Percentiles rank a stretch among this genome's conserved stretches.
Conservation (phyloP, 768 basidiomycete species). For the Phylloporus sp. region DNA sequence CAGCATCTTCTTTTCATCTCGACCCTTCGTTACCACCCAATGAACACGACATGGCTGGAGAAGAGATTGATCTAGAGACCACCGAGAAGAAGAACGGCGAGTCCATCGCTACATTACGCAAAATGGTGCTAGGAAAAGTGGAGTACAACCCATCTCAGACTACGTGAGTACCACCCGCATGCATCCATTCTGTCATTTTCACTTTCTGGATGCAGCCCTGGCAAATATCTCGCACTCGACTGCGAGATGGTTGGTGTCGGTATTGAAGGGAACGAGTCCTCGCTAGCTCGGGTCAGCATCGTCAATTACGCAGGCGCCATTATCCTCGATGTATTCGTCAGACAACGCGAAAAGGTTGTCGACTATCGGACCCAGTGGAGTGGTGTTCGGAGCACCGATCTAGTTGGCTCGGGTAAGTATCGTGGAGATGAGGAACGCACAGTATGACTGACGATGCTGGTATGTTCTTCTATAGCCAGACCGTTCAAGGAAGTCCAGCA, state of each 20-base stretch:
- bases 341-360: conserved; percentile 80
- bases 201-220: conserved; percentile 41
- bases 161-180: conserved; percentile 37
- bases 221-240: conserved; percentile 81
- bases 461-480: conserved; percentile 49
- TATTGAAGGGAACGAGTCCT: conserved; percentile 73
- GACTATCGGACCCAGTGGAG: conserved; percentile 92
- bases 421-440: no score
- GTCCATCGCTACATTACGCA: conserved; percentile 42
- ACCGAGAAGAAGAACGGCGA: conserved; percentile 44
- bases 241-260: conserved; percentile 99
- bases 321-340: conserved; percentile 80
- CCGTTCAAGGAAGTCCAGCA: conserved; percentile 78
- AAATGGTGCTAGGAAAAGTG: conserved; percentile 50
- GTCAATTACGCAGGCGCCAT: conserved; percentile 86
- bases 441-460: not conserved
- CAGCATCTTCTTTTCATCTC: not conserved
- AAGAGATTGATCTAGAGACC: conserved; percentile 17
- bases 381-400: conserved; percentile 74
- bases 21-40: conserved; percentile 1
- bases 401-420: conserved; percentile 56
- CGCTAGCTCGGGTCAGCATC: conserved; percentile 82
- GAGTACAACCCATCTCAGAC: conserved; percentile 39
- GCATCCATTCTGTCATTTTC: conserved; percentile 1
- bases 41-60: not conserved